Evolutionary conservation across 2,329 filamentous ascomycete species (phyloP), one percentile per base, ranked within the genome.

Genomic region (Fusarium sambucinum): DNA sequence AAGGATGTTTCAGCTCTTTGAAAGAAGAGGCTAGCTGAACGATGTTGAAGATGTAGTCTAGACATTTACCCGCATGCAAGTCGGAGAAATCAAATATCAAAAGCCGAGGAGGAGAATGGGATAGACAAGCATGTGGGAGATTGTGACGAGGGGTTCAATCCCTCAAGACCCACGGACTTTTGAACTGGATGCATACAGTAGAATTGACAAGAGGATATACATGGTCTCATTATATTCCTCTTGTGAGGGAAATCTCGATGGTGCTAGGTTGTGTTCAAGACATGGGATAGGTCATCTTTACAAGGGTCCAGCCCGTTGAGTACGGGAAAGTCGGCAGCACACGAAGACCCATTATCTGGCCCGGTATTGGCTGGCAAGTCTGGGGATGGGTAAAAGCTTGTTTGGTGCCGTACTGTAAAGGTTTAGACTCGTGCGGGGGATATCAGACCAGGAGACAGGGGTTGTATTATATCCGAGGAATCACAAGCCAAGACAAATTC

Each of bases 81-180:
- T 47, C 54, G 38, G 38, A 33, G 55, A 42, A 37, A 47, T 27
- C 23, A 40, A 60, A 32, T 47, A 51, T 33, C n/a, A 56, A 40
- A 35, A 59, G 66, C 66, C 66, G 66, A 69, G 66, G 66, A 50
- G 45, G 19, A 44, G 13, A 27, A 13, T 19, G 23, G 14, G 17
- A 32, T 30, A 17, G 33, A 51, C 52, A 67, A 63, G 45, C 66
- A 69, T 69, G 66, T 69, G 66, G 59, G 59, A 62, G 44, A 67
- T 44, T 23, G 45, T 53, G 57, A 55, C 56, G 42, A 46, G 29
- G n/a, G 29, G 57, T 42, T 38, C 48, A 38, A 14, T 19, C 10
- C 11, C 35, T 17, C 16, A 25, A 27, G 41, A 47, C 42, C 55
- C 48, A 32, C 48, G 61, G 21, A 67, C 66, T 47, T 69, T 69